Evolutionary conservation across 2,329 filamentous ascomycete genomes (phyloP).

Genomic region (Colletotrichum karsti): DNA sequence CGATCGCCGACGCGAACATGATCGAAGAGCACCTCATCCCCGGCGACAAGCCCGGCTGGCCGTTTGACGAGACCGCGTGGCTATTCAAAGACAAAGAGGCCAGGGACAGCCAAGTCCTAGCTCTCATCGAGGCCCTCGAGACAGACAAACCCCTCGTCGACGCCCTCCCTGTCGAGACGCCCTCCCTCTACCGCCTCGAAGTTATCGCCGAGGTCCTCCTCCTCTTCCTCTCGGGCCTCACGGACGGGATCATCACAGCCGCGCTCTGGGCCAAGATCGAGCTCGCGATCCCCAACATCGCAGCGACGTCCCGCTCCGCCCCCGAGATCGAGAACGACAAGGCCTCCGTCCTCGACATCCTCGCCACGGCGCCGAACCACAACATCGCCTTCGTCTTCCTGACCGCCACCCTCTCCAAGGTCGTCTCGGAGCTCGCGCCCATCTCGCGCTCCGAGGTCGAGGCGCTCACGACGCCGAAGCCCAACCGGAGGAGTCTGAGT

Average conservation of each 20-base stretch:
- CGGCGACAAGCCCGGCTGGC: constrained; percentile 64
- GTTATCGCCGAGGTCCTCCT: constrained; percentile 76
- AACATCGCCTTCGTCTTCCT: constrained; percentile 92
- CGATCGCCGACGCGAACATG: constrained; percentile 69
- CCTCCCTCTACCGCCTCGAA: constrained; percentile 77
- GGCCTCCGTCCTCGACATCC: constrained; percentile 72
- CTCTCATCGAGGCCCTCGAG: constrained; percentile 75
- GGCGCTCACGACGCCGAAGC: constrained; percentile 35
- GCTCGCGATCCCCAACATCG: constrained; percentile 56
- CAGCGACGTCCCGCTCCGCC: constrained; percentile 24
- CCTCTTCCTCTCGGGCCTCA: constrained; percentile 77
- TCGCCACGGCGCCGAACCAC: constrained; percentile 77
- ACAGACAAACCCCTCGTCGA: constrained; percentile 69
- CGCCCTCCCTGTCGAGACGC: constrained; percentile 68
- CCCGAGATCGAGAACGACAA: constrained; percentile 52
- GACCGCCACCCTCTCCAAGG: constrained; percentile 74
- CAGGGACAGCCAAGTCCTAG: constrained; percentile 38
- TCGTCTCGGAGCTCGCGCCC: constrained; percentile 57
- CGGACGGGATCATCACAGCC: constrained; percentile 80
- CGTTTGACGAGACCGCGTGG: constrained; percentile 57
- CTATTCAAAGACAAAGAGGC: constrained; percentile 34
- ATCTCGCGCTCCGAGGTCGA: constrained; percentile 47
- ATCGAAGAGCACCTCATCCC: constrained; percentile 62
- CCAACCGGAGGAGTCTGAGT: constrained; percentile 52
- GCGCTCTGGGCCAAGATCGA: constrained; percentile 77